phyloP scores from a whole-genome alignment of 805 yeast species.

The Kregervanrija pseudodelftensis region DNA sequence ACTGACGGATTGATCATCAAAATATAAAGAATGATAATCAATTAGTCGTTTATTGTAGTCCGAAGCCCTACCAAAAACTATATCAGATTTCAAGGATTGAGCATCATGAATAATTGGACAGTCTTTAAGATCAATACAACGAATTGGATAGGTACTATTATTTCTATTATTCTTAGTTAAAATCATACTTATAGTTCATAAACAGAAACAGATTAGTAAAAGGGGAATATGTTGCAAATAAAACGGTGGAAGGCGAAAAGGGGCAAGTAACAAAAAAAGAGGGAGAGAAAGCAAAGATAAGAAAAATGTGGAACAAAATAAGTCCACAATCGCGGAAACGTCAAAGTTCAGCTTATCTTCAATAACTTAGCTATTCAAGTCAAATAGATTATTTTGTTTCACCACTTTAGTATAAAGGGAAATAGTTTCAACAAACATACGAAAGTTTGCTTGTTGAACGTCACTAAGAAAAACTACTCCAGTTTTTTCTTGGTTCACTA shows the following conservation, averaged over 20 bases:
- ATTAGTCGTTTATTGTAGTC: constrained; percentile 6
- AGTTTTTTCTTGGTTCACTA: background rate
- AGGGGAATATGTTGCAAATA: background rate
- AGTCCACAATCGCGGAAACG: too few species aligned
- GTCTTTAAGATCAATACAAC: background rate
- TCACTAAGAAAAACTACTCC: background rate
- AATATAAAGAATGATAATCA: constrained; percentile 12
- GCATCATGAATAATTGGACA: background rate
- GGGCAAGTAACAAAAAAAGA: too few species aligned
- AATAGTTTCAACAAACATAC: constrained; percentile 11
- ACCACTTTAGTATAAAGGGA: constrained; percentile 1
- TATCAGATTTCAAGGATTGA: constrained; percentile 1
- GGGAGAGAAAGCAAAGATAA: too few species aligned
- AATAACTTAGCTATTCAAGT: background rate
- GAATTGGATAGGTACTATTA: background rate
- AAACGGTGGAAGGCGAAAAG: too few species aligned
- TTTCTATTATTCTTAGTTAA: background rate
- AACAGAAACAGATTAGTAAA: background rate
- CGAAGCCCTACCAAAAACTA: constrained; percentile 22
- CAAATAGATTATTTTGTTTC: constrained; percentile 1
- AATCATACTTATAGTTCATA: background rate
- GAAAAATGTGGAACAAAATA: too few species aligned
- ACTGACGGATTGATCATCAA: constrained; percentile 20
- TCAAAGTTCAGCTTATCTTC: background rate
- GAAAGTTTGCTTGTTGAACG: constrained; percentile 4